A percentile compares a stretch with the other conserved stretches of the same genome.
These are phyloP conservation scores for Cucumis hystrix DNA, from an alignment of 306 rosid genomes.

Conservation along the genomic window DNA sequence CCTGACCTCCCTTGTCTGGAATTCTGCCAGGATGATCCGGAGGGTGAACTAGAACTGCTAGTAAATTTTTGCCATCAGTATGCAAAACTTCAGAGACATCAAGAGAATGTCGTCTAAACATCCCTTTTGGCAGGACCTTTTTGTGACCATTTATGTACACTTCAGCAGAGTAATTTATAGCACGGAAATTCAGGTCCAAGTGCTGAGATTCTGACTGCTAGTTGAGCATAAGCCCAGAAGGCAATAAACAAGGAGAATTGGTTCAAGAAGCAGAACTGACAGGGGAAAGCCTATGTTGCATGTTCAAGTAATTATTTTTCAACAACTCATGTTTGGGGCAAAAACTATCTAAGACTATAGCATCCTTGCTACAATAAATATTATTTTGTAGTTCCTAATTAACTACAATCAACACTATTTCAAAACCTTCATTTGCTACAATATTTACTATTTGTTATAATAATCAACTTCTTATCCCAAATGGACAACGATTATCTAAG, in stretches of 20 bases:
- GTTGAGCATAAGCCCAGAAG: slow-evolving; percentile 8
- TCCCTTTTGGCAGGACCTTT: slow-evolving; percentile 60
- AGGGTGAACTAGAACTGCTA: slow-evolving; percentile 92
- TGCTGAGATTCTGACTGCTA: slow-evolving; percentile 50
- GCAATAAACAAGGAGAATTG: slow-evolving; percentile 1
- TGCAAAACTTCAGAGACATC: slow-evolving; percentile 70
- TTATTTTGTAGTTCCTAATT: no score
- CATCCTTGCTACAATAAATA: no score
- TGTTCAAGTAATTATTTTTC: neutral
- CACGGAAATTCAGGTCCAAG: slow-evolving; percentile 84
- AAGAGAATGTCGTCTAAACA: slow-evolving; percentile 82
- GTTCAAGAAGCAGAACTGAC: neutral
- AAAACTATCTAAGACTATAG: no score
- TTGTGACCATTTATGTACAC: slow-evolving; percentile 71
- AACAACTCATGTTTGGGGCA: neutral
- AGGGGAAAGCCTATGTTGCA: neutral
- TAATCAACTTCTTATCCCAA: no score
- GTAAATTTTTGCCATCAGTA: slow-evolving; percentile 55
- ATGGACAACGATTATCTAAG: no score
- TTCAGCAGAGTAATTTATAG: slow-evolving; percentile 77
- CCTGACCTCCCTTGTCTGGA: slow-evolving; percentile 79
- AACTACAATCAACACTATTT: no score
- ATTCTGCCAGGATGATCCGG: slow-evolving; percentile 93
- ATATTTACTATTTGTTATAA: no score
- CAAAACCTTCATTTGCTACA: no score